Evolutionary conservation across 805 yeast species (phyloP).

Genomic region (Jamesozyma jinghongensis): DNA sequence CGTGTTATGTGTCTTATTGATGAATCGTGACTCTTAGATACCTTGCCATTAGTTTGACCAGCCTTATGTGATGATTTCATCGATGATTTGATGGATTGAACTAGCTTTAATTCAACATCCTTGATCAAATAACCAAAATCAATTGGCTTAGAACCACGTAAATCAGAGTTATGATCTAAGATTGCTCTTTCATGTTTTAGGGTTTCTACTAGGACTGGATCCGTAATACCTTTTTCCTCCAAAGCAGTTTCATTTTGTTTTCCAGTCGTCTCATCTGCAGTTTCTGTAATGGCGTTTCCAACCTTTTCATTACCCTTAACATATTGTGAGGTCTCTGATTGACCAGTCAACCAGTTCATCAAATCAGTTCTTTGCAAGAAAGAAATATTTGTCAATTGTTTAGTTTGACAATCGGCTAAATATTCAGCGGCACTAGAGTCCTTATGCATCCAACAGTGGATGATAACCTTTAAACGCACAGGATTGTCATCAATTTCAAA

Average conservation of each 20-base stretch:
- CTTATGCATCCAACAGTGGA: slow-evolving; percentile 70
- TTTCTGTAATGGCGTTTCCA: slow-evolving; percentile 2
- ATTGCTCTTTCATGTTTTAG: slow-evolving; percentile 39
- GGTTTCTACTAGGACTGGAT: slow-evolving; percentile 28
- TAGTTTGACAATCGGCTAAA: slow-evolving; percentile 57
- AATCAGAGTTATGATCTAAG: slow-evolving; percentile 49
- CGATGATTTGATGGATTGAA: slow-evolving; percentile 40
- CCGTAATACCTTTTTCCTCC: slow-evolving; percentile 15
- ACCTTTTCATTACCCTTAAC: slow-evolving; percentile 21
- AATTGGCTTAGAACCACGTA: slow-evolving; percentile 57
- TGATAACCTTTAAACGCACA: slow-evolving; percentile 49
- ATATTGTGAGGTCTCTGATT: slow-evolving; percentile 49
- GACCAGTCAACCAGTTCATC: slow-evolving; percentile 71
- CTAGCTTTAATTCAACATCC: slow-evolving; percentile 53
- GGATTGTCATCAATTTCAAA: slow-evolving; percentile 43
- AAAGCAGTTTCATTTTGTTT: slow-evolving; percentile 25
- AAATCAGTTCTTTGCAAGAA: slow-evolving; percentile 82
- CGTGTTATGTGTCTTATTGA: slow-evolving; percentile 2
- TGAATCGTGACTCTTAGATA: slow-evolving; percentile 11
- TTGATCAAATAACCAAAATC: slow-evolving; percentile 60
- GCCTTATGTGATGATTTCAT: slow-evolving; percentile 17
- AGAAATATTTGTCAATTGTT: slow-evolving; percentile 58
- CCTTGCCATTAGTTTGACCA: slow-evolving; percentile 11
- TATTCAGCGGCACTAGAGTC: slow-evolving; percentile 76
- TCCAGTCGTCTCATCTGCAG: neutral